Base-by-base conservation (phyloP, 805 yeast genomes). In the Candida golubevii region DNA sequence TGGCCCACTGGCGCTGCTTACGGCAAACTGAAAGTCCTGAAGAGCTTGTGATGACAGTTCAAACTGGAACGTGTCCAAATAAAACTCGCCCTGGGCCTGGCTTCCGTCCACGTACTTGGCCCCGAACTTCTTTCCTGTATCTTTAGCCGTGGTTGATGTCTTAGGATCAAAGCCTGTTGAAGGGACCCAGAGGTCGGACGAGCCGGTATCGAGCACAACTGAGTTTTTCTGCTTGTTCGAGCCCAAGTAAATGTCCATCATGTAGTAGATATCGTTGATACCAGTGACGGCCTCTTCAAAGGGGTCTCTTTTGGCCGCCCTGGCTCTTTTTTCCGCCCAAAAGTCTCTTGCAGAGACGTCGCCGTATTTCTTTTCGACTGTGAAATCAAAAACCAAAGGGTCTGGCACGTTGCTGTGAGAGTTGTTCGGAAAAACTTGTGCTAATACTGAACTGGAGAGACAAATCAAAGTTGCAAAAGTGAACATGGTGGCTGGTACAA, bases 161-260 rank as follows among this genome's bases (percentile, higher is more conserved):
- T 33, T 39, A 31, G 49, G 37, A 23, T n/a, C 35, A 37, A 38
- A 27, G 42, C 38, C 28, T 29, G 46, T n/a, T 8, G 36, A 26
- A 14, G 46, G 46, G 9, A 70, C 61, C 74, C 74, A 70, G 45
- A 70, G 60, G 49, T 70, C 75, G 8, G 72, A 65, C 6, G 73
- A 67, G 10, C 75, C 75, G n/a, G 75, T 70, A 48, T 70, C 75
- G 12, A 70, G 59, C 47, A 68, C 58, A 2, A 68, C 71, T n/a
- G 56, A 56, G 26, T 56, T 61, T 23, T 38, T 35, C 42, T 47
- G 54, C 14, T 29, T 32, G 35, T 51, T 35, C 12, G 54, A 49
- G n/a, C 57, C 57, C 30, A 53, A n/a, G 38, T 31, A 36, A 2
- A 51, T n/a, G 31, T 47, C 44, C 44, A 51, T 34, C 38, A 39